Evolutionary conservation across 331 rosid genomes (phyloP).

Genomic region (Stylosanthes scabra): DNA sequence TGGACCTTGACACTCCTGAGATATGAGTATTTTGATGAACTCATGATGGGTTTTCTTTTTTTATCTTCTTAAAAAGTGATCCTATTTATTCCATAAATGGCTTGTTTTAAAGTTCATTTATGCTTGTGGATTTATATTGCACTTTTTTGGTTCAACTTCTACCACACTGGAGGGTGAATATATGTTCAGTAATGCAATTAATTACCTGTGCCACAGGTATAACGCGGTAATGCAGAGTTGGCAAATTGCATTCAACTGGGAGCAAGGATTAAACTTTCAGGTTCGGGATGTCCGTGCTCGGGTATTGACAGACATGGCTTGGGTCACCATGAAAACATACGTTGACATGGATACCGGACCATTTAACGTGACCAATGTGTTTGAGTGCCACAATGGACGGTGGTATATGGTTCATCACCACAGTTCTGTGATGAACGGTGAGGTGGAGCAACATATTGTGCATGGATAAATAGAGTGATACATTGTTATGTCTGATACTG

Average conservation of each 20-base stretch:
- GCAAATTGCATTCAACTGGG: constrained; percentile 91
- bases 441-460: constrained; percentile 66
- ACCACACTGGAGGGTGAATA: background rate
- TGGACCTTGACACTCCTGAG: constrained; percentile 12
- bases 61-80: background rate
- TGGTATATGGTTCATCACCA: constrained; percentile 99
- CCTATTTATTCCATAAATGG: background rate
- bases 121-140: constrained; percentile 24
- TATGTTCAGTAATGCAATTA: constrained; percentile 3
- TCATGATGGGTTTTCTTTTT: constrained; percentile 10
- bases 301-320: constrained; percentile 87
- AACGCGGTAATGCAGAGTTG: constrained; percentile 84
- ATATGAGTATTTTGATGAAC: constrained; percentile 27
- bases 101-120: background rate
- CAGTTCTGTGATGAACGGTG: constrained; percentile 83
- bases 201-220: constrained; percentile 62
- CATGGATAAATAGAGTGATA: constrained; percentile 63
- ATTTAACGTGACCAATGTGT: constrained; percentile 82
- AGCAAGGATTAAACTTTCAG: constrained; percentile 84
- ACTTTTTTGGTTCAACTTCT: constrained; percentile 1
- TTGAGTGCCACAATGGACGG: constrained; percentile 78
- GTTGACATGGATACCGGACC: constrained; percentile 86
- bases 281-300: constrained; percentile 88
- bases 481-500: constrained; percentile 58
- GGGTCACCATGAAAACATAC: constrained; percentile 93